Evolutionary conservation across 1,284 basidiomycete species (phyloP).

Genomic region (Leccinum subspadiceum): DNA sequence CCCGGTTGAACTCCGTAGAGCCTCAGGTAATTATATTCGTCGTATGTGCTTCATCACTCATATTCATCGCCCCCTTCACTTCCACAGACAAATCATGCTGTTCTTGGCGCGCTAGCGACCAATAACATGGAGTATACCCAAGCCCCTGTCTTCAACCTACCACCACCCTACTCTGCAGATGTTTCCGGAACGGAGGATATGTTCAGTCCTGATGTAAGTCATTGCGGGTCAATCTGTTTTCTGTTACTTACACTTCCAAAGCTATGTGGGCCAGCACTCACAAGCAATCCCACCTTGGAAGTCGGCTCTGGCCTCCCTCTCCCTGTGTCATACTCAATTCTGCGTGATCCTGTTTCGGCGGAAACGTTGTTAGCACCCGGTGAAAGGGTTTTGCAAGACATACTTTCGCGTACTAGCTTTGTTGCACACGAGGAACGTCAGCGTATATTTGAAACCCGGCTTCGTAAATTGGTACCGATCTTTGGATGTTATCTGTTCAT

Average conservation of each 20-base stretch:
- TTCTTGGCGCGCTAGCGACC: background rate
- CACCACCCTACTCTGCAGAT: background rate
- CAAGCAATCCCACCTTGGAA: background rate
- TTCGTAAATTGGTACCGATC: background rate
- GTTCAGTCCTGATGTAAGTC: background rate
- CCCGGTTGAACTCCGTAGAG: background rate
- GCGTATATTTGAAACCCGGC: background rate
- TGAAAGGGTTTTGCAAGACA: background rate
- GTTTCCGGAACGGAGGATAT: background rate
- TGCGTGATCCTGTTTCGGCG: background rate
- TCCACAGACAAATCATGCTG: background rate
- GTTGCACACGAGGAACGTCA: background rate
- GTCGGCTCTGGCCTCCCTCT: background rate
- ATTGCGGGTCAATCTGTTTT: background rate
- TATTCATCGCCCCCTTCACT: background rate
- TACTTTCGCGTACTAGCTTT: background rate
- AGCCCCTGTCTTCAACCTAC: background rate
- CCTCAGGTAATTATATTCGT: background rate
- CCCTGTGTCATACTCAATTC: background rate
- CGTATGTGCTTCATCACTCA: background rate
- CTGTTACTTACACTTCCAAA: background rate
- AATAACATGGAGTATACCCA: background rate
- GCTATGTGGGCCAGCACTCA: background rate
- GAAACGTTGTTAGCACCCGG: background rate
- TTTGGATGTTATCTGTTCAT: too few species aligned